Evolutionary conservation across 306 rosid species (phyloP), one percentile per base, ranked within the genome.

Genomic region (Vigna radiata): DNA sequence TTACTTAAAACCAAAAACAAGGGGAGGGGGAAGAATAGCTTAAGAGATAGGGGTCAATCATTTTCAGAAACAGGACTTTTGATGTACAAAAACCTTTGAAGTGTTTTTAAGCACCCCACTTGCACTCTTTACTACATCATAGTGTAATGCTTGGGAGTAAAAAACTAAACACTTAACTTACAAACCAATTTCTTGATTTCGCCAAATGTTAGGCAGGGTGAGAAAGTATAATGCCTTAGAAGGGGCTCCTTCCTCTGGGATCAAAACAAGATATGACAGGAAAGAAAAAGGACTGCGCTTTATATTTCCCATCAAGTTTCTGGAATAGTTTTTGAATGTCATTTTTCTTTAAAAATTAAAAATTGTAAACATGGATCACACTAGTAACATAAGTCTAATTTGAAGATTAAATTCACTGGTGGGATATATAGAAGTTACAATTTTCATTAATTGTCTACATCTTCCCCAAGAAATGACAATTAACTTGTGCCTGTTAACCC

Each of bases 391-490:
- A 64, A 63, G 74, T 52, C 5, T 50, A 14, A 73, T 60, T 46
- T 73, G 23, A 74, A 11, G 48, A 18, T 7, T 31, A 54, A 48
- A 23, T 59, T 68, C 59, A 59, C 53, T 43, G 17, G 46, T 8
- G 2, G 19, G 19, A 74, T 6, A 29, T 29, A 29, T 29, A 50
- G 68, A 68, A 69, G 16, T 71, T 23, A 31, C 12, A 68, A 25
- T 29, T 46, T 67, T 18, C 11, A 21, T 50, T 50, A 50, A 48
- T 39, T 39, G 12, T 52, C 60, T 37, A 60, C 44, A 60, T 39
- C 44, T 68, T 69, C 17, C 66, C 15, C 14, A 21, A 47, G 59
- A 59, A 69, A 76, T 62, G 73, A 69, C 16, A 67, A 68, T 27
- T 52, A 39, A 48, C 23, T 15, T 11, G 3, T 13, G 56, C 56